These are phyloP conservation scores for Coleophoma cylindrospora DNA, from an alignment of 2,329 filamentous ascomycete species.

Conservation along the genomic window DNA sequence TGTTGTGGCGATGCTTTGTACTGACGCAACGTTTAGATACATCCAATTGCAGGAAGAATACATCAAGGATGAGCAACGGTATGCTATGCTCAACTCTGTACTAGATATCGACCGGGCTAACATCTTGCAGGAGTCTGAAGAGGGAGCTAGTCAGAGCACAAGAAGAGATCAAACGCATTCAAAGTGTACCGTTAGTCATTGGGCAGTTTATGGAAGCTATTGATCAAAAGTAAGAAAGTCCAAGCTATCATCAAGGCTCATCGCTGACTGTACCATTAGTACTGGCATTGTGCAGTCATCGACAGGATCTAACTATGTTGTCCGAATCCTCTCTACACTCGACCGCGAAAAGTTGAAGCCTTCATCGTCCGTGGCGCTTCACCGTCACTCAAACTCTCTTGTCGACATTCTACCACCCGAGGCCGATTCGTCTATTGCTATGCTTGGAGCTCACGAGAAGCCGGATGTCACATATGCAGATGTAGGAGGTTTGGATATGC, in stretches of 20 bases:
- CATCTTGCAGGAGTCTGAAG: slow-evolving; percentile 72
- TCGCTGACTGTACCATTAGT: slow-evolving; percentile 39
- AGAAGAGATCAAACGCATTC: slow-evolving; percentile 99
- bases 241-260: not conserved
- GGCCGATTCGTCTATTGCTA: slow-evolving; percentile 97
- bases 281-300: slow-evolving; percentile 98
- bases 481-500: slow-evolving; percentile 97
- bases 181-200: slow-evolving; percentile 96
- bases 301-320: slow-evolving; percentile 97
- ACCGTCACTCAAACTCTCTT: slow-evolving; percentile 96
- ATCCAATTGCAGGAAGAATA: slow-evolving; percentile 99
- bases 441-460: slow-evolving; percentile 95
- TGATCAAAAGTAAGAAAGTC: slow-evolving; percentile 78
- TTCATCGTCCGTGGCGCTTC: slow-evolving; percentile 93
- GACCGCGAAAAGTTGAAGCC: slow-evolving; percentile 98
- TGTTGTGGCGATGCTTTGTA: too few relatives aligned
- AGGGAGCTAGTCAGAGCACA: slow-evolving; percentile 94
- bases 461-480: slow-evolving; percentile 97
- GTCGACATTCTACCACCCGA: slow-evolving; percentile 99
- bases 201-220: slow-evolving; percentile 99
- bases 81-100: slow-evolving; percentile 15
- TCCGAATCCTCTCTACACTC: slow-evolving; percentile 95
- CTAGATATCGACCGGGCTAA: slow-evolving; percentile 7
- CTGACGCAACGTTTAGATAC: slow-evolving; percentile 47
- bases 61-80: slow-evolving; percentile 99